These are phyloP conservation scores for Grammothele lineata DNA, from an alignment of 768 basidiomycete genomes.

Conservation along the genomic window DNA sequence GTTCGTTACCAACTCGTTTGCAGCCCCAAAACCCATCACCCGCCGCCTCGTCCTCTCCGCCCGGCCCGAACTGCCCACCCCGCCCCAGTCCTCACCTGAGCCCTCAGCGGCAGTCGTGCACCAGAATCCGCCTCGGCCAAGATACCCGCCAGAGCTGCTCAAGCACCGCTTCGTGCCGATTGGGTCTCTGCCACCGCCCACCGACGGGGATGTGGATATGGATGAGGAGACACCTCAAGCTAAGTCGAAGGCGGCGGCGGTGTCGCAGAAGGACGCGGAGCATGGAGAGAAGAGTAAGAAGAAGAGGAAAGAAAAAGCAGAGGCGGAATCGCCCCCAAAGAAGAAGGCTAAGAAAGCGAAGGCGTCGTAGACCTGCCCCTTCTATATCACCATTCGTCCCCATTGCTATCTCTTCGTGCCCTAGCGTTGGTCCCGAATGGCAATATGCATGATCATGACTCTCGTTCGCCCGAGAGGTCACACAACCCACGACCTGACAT, in stretches of 20 bases:
- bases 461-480: too few relatives aligned
- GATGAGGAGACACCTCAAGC: constrained; percentile 18
- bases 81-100: constrained; percentile 13
- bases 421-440: too few relatives aligned
- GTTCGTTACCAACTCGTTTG: background rate
- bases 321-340: constrained; percentile 44
- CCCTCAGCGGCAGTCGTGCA: constrained; percentile 20
- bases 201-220: constrained; percentile 22
- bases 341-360: constrained; percentile 31
- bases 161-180: constrained; percentile 63
- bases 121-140: constrained; percentile 52
- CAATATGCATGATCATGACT: too few relatives aligned
- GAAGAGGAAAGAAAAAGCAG: constrained; percentile 48
- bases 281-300: constrained; percentile 18
- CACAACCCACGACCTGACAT: too few relatives aligned
- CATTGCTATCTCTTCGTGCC: too few relatives aligned
- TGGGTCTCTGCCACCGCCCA: constrained; percentile 42
- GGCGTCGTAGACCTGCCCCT: too few relatives aligned
- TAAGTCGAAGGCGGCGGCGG: background rate
- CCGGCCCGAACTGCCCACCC: constrained; percentile 33
- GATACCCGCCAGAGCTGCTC: constrained; percentile 55
- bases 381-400: too few relatives aligned
- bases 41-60: constrained; percentile 57
- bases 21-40: constrained; percentile 58
- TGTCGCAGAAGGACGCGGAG: background rate